phyloP scores from a whole-genome alignment of 345 rosid species.

The Hibiscus syriacus region DNA sequence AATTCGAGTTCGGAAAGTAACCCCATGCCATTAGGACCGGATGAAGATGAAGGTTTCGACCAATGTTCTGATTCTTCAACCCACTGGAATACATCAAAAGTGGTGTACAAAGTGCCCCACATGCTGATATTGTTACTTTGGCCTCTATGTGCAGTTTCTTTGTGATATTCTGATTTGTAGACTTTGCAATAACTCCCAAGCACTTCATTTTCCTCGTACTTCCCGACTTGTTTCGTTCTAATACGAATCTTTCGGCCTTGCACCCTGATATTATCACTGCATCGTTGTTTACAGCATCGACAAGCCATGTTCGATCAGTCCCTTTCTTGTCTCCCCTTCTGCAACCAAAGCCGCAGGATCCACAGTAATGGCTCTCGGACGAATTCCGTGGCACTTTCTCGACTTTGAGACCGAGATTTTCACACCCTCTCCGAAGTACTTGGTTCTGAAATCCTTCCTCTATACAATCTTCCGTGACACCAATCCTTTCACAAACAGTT shows the following conservation, averaged over 20 bases:
- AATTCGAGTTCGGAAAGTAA: constrained; percentile 67
- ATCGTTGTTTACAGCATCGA: constrained; percentile 59
- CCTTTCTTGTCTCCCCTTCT: constrained; percentile 77
- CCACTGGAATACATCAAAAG: constrained; percentile 79
- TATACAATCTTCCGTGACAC: constrained; percentile 54
- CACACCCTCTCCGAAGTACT: constrained; percentile 66
- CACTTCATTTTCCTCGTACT: constrained; percentile 50
- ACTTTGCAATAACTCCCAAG: constrained; percentile 50
- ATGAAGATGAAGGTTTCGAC: constrained; percentile 73
- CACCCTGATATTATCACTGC: constrained; percentile 76
- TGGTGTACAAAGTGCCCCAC: constrained; percentile 78
- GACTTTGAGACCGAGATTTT: constrained; percentile 51
- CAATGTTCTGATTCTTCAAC: constrained; percentile 58
- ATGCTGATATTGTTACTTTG: constrained; percentile 66
- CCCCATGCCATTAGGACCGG: constrained; percentile 89
- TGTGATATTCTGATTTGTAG: constrained; percentile 29
- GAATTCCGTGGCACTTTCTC: constrained; percentile 59
- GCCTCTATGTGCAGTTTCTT: constrained; percentile 60
- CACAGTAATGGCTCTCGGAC: constrained; percentile 69
- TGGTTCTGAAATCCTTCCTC: constrained; percentile 71
- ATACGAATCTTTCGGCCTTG: constrained; percentile 61
- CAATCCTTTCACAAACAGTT: constrained; percentile 55
- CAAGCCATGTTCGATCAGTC: constrained; percentile 74
- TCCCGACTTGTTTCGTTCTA: constrained; percentile 27
- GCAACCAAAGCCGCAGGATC: constrained; percentile 82